Evolutionary conservation across 176 grass and related monocot species (phyloP), one percentile per base, ranked within the genome.

Genomic region (Panicum miliaceum): DNA sequence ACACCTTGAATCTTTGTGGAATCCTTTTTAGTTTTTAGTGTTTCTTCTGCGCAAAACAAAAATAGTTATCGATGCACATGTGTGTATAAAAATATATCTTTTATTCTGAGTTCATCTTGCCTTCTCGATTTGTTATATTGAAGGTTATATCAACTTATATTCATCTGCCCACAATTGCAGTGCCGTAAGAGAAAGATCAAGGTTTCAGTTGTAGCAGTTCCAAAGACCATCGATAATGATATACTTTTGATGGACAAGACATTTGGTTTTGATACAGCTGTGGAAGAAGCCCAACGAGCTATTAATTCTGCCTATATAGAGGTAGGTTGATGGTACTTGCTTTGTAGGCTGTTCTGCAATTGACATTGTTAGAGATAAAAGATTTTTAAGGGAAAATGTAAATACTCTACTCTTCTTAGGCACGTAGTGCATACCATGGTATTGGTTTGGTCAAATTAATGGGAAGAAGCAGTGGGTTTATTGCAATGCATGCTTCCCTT

Each of bases 271-370:
- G 96, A 99, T 85, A 99, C 96, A 20, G 93, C 93, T 83, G 93
- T 99, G 45, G 96, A 99, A 94, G 93, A 99, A 93, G 93, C 96
- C 85, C 96, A 93, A 37, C 86, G 89, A 77, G 93, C 96, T 56
- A 96, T 99, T 61, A 94, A 96, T 79, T 96, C 96, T 79, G 96
- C 93, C 41, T 99, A 99, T 81, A 96, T 99, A 78, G 96, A 99
- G 96, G 96, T 94, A 75, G 38, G 29, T 20, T 60, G n/a, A 23
- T 77, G 15, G 34, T 35, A 52, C 9, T 53, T 75, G 18, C 29
- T 36, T 54, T 56, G 29, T 12, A 75, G 46, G 29, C 71, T 74
- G 15, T 74, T 74, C 47, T 74, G 71, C 3, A 52, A 51, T 22
- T 13, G 16, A 22, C 29, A 80, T 26, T 80, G 59, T 75, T 52